Evolutionary conservation across 2,329 filamentous ascomycete genomes (phyloP), one percentile per base, ranked within the genome.

Genomic region (Scopulariopsis brevicaulis): DNA sequence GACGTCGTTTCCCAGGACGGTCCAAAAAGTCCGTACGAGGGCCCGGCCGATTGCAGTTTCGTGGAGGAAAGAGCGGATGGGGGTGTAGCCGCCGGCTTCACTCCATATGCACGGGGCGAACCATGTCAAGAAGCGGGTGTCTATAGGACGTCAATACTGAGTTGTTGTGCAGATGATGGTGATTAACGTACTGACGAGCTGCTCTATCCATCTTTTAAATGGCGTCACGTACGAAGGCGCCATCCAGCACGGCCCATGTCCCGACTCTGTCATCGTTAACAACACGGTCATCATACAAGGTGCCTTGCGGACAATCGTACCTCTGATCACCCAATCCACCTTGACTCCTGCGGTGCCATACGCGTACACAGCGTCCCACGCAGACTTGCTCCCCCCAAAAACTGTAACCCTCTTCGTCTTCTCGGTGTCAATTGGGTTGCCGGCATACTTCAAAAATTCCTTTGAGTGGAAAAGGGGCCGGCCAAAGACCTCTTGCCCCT

Each of bases 21-120:
- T 69, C 82, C 83, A 87, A 65, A 87, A 86, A 0, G 68, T 66
- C 46, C 78, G 72, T 4, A 82, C 77, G 22, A 87, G 67, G 55
- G 71, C 72, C 0, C 82, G 76, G 2, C 85, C 84, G 1, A 85
- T 57, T 37, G 72, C 68, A 0, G 81, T 86, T 24, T 74, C 72
- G 62, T 87, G 83, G 53, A 84, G 72, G 60, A 86, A 81, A 11
- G 68, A 65, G 3, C 82, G 76, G 1, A 81, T 72, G 12, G 70
- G 71, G 14, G 76, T 71, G 62, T 79, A 86, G 1, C 84, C 85
- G 64, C 84, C 84, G 1, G 77, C 79, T 1, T 76, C 73, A 4
- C 84, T 85, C 84, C 86, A 92, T 15, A 87, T 78, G 65, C 87
- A 91, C 0, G 89, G 88, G 56, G 81, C 85, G 69, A 92, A 83